Evolutionary conservation across 179 eudicot species (phyloP).

Genomic region (Spinacia oleracea): DNA sequence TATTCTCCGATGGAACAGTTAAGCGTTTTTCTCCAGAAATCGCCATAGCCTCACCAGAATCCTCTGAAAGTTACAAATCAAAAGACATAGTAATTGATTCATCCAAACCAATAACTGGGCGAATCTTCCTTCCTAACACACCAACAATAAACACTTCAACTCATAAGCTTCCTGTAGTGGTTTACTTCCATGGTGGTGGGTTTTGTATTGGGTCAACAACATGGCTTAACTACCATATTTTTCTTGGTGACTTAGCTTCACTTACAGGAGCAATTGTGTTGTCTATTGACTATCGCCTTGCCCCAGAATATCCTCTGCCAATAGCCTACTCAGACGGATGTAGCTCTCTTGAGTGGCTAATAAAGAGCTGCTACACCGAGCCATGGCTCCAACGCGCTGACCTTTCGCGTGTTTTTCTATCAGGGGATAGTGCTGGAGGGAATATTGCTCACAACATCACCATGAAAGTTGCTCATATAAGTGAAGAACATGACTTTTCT

Average conservation of each 20-base stretch:
- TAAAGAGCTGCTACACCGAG: slow-evolving; percentile 19
- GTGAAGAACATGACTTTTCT: neutral
- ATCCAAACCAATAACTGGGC: slow-evolving; percentile 48
- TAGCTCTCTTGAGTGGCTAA: slow-evolving; percentile 57
- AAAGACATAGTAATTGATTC: slow-evolving; percentile 54
- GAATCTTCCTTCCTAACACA: slow-evolving; percentile 49
- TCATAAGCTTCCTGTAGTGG: slow-evolving; percentile 41
- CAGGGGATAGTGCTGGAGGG: slow-evolving; percentile 81
- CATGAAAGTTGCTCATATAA: slow-evolving; percentile 25
- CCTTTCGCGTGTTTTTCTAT: slow-evolving; percentile 55
- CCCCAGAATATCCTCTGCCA: slow-evolving; percentile 73
- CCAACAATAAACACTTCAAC: neutral
- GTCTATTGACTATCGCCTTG: slow-evolving; percentile 74
- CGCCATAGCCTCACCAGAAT: slow-evolving; percentile 30
- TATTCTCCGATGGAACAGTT: slow-evolving; percentile 52
- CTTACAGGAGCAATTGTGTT: slow-evolving; percentile 41
- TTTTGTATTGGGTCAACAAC: slow-evolving; percentile 77
- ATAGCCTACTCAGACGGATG: slow-evolving; percentile 58
- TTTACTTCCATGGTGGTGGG: slow-evolving; percentile 88
- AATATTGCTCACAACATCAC: slow-evolving; percentile 71
- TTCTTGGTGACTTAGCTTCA: slow-evolving; percentile 51
- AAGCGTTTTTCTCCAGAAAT: slow-evolving; percentile 51
- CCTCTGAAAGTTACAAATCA: slow-evolving; percentile 39
- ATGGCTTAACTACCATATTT: slow-evolving; percentile 65
- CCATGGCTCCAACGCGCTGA: slow-evolving; percentile 54